phyloP scores from a whole-genome alignment of 345 rosid species.

The Eucalyptus marginata region DNA sequence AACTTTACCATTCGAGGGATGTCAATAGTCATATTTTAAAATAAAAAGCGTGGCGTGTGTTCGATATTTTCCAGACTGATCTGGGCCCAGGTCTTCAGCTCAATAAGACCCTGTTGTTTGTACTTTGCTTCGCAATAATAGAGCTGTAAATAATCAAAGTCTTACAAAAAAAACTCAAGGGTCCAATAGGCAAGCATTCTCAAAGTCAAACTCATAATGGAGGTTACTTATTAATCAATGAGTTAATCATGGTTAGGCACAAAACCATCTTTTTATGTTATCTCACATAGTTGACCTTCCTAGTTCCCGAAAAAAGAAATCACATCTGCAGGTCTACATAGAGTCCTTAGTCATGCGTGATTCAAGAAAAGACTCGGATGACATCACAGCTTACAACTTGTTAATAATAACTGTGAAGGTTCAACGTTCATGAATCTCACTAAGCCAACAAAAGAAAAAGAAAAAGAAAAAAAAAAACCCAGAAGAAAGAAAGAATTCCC shows the following conservation, averaged over 20 bases:
- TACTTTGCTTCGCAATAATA: background rate
- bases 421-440: background rate
- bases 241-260: background rate
- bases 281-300: background rate
- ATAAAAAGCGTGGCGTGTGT: background rate
- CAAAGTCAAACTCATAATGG: background rate
- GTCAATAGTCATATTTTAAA: background rate
- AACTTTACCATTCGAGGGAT: background rate
- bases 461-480: background rate
- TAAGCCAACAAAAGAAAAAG: background rate
- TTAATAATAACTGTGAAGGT: background rate
- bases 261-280: background rate
- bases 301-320: background rate
- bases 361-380: background rate
- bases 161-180: background rate
- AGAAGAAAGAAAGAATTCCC: background rate
- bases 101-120: background rate
- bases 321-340: background rate
- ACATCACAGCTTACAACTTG: background rate
- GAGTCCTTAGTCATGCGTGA: background rate
- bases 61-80: background rate
- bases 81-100: background rate
- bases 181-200: background rate
- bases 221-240: background rate
- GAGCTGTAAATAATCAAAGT: background rate